These are phyloP conservation scores for Tolypocladium paradoxum DNA, from an alignment of 2,329 filamentous ascomycete species.

Conservation along the genomic window DNA sequence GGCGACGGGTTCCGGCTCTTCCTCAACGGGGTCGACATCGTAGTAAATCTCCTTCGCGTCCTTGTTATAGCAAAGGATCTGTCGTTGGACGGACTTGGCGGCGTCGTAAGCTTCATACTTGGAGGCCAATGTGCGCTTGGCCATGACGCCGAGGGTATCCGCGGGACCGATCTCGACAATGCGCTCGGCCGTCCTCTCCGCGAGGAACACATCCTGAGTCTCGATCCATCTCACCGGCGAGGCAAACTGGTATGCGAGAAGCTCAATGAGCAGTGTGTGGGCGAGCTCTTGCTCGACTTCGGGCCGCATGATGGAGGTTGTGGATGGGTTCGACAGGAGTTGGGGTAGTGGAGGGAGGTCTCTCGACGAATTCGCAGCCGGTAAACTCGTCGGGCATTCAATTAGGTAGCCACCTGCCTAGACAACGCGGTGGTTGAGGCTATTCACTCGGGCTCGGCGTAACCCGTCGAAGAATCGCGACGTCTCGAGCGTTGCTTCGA, in stretches of 20 bases:
- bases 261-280: slow-evolving; percentile 95
- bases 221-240: slow-evolving; percentile 99
- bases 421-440: background rate
- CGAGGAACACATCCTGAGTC: slow-evolving; percentile 98
- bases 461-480: background rate
- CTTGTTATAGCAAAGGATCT: slow-evolving; percentile 99
- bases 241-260: slow-evolving; percentile 97
- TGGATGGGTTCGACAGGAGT: background rate
- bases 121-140: slow-evolving; percentile 84
- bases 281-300: slow-evolving; percentile 99
- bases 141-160: slow-evolving; percentile 95
- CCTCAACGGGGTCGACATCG: slow-evolving; percentile 88
- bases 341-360: slow-evolving; percentile 1
- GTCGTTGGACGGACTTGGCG: slow-evolving; percentile 87
- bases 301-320: slow-evolving; percentile 66
- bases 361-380: background rate
- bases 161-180: slow-evolving; percentile 96
- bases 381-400: background rate
- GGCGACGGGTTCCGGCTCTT: slow-evolving; percentile 61
- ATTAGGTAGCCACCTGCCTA: background rate
- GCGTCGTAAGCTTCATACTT: slow-evolving; percentile 99
- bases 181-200: slow-evolving; percentile 88
- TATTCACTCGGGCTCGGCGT: background rate
- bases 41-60: slow-evolving; percentile 99
- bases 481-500: slow-evolving; percentile 8